A percentile compares a stretch with the other conserved stretches of the same genome.
Evolutionary conservation across 805 yeast species (phyloP).

Genomic region (Ogataea methylovora): DNA sequence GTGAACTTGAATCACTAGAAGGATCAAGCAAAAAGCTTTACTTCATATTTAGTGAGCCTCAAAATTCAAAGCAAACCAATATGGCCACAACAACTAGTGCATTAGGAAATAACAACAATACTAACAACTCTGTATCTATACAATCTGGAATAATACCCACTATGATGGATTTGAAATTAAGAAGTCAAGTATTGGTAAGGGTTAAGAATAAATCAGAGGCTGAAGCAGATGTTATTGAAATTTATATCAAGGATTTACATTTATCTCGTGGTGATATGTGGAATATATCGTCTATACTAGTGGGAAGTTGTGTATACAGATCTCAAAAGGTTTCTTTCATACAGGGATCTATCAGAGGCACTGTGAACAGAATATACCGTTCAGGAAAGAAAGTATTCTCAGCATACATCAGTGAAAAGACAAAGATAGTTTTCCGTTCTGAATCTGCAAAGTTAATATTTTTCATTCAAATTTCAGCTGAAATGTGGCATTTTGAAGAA

Average conservation of each 20-base stretch:
- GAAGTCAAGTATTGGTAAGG: constrained; percentile 58
- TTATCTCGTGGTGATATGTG: constrained; percentile 92
- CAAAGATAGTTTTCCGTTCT: constrained; percentile 81
- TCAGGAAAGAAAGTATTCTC: constrained; percentile 66
- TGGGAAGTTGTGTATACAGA: constrained; percentile 56
- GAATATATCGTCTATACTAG: constrained; percentile 59
- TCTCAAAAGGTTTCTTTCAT: constrained; percentile 60
- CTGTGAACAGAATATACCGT: constrained; percentile 55
- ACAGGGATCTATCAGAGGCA: constrained; percentile 51
- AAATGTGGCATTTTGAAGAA: constrained; percentile 98
- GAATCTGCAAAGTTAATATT: constrained; percentile 83
- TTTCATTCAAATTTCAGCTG: constrained; percentile 81
- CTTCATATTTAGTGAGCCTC: constrained; percentile 30
- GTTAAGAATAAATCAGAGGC: constrained; percentile 36
- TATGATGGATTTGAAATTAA: constrained; percentile 54
- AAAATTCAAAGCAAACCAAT: constrained; percentile 1
- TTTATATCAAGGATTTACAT: constrained; percentile 72
- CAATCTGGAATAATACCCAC: constrained; percentile 52
- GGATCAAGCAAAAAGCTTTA: constrained; percentile 29
- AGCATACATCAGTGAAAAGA: constrained; percentile 65
- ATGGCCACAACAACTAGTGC: constrained; percentile 1
- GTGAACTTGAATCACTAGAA: constrained; percentile 51
- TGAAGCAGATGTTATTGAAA: constrained; percentile 78
- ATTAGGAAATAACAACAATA: constrained; percentile 3
- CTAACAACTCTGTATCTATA: constrained; percentile 43